Evolutionary conservation across 225 moss, liverwort and hornwort species (phyloP), one percentile per base, ranked within the genome.

Genomic region (Physcomitrellopsis africana): DNA sequence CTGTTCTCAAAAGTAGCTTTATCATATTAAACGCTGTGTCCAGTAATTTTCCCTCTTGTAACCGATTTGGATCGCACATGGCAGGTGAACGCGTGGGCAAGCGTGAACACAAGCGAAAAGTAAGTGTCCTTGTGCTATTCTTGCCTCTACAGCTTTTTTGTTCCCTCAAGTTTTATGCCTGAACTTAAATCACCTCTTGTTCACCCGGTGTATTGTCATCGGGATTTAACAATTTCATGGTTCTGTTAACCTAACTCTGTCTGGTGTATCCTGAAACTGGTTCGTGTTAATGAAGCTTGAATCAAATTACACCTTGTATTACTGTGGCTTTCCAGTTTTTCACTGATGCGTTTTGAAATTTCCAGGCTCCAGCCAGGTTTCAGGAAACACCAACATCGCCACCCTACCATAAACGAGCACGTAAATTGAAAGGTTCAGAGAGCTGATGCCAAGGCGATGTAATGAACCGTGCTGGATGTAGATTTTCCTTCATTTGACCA

Each of bases 401-500:
- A 68, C 90, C 90, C 10, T 86, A 90, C 63, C 88, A 93, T 51
- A 93, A 93, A 80, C 83, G 92, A 54, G 86, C 88, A 16, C 89
- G 97, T 14, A 97, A 99, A 85, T 62, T 95, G 89, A 99, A 97
- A 81, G 88, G 94, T 41, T 87, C 94, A 42, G 93, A 95, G 63
- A 86, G 81, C 45, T 97, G 81, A 89, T 60, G 68, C 48, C 26
- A 47, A 60, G 66, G 14, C 12, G 61, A 48, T 53, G 59, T 44
- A 44, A 63, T 61, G 18, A 59, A 49, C 9, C 68, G 22, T 69
- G 48, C 16, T 43, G 27, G 23, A 32, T 63, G 58, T 11, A 76
- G 43, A 65, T 46, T 76, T 67, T 29, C 32, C 47, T 65, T 68
- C 68, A 41, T 77, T 65, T 42, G 32, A 83, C 52, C 49, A 37